Conservation (phyloP, 1,284 basidiomycete species). For the Schizophyllum amplum region DNA sequence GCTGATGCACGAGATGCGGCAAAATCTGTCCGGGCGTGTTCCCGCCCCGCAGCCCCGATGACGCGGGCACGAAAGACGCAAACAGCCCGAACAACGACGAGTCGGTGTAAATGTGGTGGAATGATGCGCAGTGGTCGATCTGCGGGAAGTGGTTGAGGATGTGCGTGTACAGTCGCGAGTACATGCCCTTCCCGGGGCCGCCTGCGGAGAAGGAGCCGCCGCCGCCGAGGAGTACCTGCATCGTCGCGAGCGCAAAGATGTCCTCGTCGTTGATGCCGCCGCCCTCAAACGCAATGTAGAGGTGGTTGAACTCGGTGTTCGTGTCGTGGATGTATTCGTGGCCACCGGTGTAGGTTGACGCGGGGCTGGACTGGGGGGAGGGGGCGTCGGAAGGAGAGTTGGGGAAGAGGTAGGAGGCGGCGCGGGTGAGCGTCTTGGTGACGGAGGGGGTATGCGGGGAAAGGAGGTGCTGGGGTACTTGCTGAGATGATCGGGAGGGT, state of each 20-base stretch:
- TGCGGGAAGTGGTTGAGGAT: conserved; percentile 93
- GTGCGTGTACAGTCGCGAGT: conserved; percentile 94
- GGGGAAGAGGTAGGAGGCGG: conserved; percentile 65
- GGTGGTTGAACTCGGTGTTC: conserved; percentile 81
- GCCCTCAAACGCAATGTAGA: conserved; percentile 92
- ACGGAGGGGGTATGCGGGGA: conserved; percentile 45
- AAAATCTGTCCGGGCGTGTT: conserved; percentile 67
- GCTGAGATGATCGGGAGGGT: conserved; percentile 14
- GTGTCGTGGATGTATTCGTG: conserved; percentile 64
- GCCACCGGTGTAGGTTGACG: conserved; percentile 82
- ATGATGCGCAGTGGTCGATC: conserved; percentile 95
- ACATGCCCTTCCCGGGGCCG: conserved; percentile 99
- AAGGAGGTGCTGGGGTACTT: conserved; percentile 40
- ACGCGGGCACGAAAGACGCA: conserved; percentile 78
- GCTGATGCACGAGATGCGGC: conserved; percentile 82
- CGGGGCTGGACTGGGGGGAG: conserved; percentile 28
- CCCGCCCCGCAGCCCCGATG: conserved; percentile 44
- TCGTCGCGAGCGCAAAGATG: conserved; percentile 90
- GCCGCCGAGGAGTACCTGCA: conserved; percentile 93
- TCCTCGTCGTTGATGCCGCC: conserved; percentile 90
- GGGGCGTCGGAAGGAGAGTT: conserved; percentile 23
- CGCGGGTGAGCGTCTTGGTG: conserved; percentile 64
- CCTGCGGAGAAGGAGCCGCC: conserved; percentile 95
- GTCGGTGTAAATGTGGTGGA: conserved; percentile 97
- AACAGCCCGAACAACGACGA: conserved; percentile 92